Evolutionary conservation across 1,139 yeast genomes (phyloP), one percentile per base, ranked within the genome.

Genomic region (Taphrina populina): DNA sequence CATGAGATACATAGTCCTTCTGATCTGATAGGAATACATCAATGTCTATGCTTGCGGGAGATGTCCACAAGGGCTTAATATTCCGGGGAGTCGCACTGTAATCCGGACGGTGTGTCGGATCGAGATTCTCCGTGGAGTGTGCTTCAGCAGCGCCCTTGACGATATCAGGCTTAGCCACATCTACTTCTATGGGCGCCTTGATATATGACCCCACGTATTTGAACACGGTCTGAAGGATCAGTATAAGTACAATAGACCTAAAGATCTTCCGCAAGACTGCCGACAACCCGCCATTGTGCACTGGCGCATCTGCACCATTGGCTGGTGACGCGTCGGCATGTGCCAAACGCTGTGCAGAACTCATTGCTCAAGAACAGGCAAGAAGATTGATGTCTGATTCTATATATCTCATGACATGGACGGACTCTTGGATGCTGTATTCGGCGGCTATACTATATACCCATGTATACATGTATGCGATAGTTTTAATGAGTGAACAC

Each of bases 1-100:
- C 34, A 44, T 41, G 11, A 19, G 45, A 35, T 37, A 37, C 17
- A 26, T 35, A 27, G 8, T 35, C 21, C 13, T 24, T 30, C 15
- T 35, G 32, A 30, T 52, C 59, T 2, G 57, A 45, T 2, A 56
- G 24, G 20, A 39, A 47, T 20, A 52, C 24, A 32, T 29, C 55
- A 29, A 52, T 23, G 17, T 45, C 45, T 36, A 52, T 35, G 4
- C 29, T 33, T 11, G 35, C 35, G 13, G 56, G 56, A 13, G 56
- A 17, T n/a, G 32, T 17, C 56, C 43, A 52, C 15, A 40, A 21
- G n/a, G 56, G 49, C n/a, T 15, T 52, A 17, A 43, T 34, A 23
- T 29, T 41, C 27, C 49, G 36, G 3, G 56, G 56, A 32, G 29
- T 20, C 29, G 11, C 19, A 52, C 20, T 15, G 41, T 53, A 45